Evolutionary conservation across 2,329 filamentous ascomycete genomes (phyloP), one percentile per base, ranked within the genome.

Genomic region (Trichoderma oligosporum): DNA sequence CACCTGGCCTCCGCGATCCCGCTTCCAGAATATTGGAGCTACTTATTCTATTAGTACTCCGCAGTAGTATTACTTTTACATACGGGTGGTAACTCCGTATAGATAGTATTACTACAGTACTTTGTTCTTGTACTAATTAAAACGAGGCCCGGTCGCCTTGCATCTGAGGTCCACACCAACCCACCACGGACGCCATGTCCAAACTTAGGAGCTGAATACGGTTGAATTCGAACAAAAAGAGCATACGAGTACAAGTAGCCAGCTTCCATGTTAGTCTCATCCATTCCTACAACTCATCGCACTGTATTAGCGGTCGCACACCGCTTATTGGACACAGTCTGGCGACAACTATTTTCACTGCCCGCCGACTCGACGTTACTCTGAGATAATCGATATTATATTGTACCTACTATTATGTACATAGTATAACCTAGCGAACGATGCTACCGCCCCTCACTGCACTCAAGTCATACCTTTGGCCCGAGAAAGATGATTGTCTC

Each of bases 21-120:
- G 63, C 65, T 64, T 62, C 67, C 67, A 69, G 63, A 63, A 60
- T 63, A 67, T 66, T 65, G 66, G 67, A 61, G 61, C 67, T 52
- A 31, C n/a, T n/a, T n/a, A n/a, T n/a, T n/a, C n/a, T n/a, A n/a
- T n/a, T n/a, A n/a, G 18, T 25, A 7, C 29, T 14, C 22, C 44
- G 29, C 3, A 18, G 16, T 22, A 3, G 39, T 24, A 16, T 16
- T 20, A 20, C 39, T 9, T 42, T 12, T 42, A 3, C 20, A 14
- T 42, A 20, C 39, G 20, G 3, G 39, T 42, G 31, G 31, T 35
- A 35, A 14, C 31, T 35, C 7, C 31, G 14, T 14, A 35, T 14
- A 14, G n/a, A n/a, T n/a, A n/a, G n/a, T n/a, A n/a, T n/a, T 35
- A 7, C 31, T 35, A 7, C 7, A 7, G 16, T n/a, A n/a, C n/a